phyloP scores from a whole-genome alignment of 164 flowering plant species.

The Warburgia ugandensis region DNA sequence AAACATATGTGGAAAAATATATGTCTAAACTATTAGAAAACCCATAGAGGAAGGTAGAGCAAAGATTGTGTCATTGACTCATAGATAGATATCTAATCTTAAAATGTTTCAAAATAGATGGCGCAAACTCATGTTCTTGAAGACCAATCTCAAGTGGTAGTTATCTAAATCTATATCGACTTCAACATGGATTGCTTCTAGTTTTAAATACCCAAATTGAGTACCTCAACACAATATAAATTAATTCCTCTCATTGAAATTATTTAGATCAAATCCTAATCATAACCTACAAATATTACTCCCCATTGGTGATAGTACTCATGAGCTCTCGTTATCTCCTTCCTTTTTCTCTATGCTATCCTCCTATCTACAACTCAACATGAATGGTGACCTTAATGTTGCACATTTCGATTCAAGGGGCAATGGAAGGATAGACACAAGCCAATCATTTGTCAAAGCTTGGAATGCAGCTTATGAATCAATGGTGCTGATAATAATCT shows the following conservation, averaged over 20 bases:
- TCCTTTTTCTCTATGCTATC: not conserved
- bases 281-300: not conserved
- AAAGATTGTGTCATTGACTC: too few species aligned
- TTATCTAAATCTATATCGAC: not conserved
- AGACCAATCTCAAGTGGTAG: too few species aligned
- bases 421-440: constrained; percentile 23
- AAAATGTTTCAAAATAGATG: too few species aligned
- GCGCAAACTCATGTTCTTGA: too few species aligned
- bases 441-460: constrained; percentile 20
- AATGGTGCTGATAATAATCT: constrained; percentile 4
- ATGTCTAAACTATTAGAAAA: too few species aligned
- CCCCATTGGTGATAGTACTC: not conserved
- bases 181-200: not conserved
- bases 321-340: not conserved
- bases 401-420: constrained; percentile 23
- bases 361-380: not conserved
- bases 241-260: too few species aligned
- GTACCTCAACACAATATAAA: too few species aligned
- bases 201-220: not conserved
- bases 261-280: not conserved
- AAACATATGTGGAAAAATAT: too few species aligned
- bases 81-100: too few species aligned
- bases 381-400: constrained; percentile 8
- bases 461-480: constrained; percentile 29
- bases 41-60: too few species aligned